These are phyloP conservation scores for Xerocomus brunneocitrinus DNA, from an alignment of 768 basidiomycete genomes.

Conservation along the genomic window DNA sequence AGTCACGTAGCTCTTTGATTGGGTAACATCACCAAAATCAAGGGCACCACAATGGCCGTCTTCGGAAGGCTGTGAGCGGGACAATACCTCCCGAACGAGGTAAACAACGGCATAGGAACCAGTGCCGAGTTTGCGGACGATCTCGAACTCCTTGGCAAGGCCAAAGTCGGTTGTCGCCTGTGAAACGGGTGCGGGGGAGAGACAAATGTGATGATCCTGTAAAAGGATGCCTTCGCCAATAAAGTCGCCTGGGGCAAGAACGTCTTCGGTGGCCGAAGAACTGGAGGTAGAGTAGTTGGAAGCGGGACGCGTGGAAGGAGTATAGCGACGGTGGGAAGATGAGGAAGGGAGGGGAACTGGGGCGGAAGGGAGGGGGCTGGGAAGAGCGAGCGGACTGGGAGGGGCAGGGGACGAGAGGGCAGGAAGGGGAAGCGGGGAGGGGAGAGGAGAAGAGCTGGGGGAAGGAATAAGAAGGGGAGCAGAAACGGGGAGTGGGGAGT, in stretches of 20 bases:
- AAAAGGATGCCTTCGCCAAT: conserved; percentile 65
- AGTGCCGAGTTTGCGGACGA: conserved; percentile 79
- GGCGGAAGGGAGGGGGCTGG: conserved; percentile 31
- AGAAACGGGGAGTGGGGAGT: conserved; percentile 14
- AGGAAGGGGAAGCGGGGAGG: conserved; percentile 31
- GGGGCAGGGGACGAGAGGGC: conserved; percentile 25
- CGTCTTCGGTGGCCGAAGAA: conserved; percentile 40
- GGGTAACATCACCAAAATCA: conserved; percentile 44
- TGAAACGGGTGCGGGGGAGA: conserved; percentile 41
- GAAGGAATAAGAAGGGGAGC: conserved; percentile 6
- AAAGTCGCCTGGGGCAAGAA: conserved; percentile 67
- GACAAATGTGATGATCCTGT: conserved; percentile 61
- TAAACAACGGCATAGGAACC: conserved; percentile 95
- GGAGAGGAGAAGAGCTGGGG: conserved; percentile 22
- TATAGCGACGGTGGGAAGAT: conserved; percentile 33
- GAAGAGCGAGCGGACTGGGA: conserved; percentile 32
- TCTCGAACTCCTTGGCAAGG: conserved; percentile 70
- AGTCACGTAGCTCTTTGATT: conserved; percentile 34
- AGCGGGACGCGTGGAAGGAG: conserved; percentile 24
- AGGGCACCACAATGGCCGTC: conserved; percentile 52
- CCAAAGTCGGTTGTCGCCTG: conserved; percentile 35
- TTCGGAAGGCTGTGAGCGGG: conserved; percentile 40
- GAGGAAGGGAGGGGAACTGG: conserved; percentile 30
- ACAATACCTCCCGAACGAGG: conserved; percentile 71
- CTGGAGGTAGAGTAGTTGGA: conserved; percentile 27